phyloP scores from a whole-genome alignment of 768 basidiomycete species.

The Calocybe gangraenosa region DNA sequence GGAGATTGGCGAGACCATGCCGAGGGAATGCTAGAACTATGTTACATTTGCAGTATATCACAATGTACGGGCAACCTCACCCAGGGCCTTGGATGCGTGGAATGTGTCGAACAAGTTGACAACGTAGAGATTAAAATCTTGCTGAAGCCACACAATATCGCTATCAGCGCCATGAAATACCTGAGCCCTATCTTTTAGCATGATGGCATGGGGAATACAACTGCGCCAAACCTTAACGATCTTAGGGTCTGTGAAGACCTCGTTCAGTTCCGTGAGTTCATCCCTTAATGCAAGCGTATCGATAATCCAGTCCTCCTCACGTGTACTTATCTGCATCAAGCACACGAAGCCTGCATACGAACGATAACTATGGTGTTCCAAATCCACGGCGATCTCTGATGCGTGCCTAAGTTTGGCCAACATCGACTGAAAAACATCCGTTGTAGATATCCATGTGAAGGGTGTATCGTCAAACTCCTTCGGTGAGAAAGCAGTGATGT shows the following conservation, averaged over 20 bases:
- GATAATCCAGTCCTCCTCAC: constrained; percentile 82
- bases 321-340: constrained; percentile 87
- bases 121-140: constrained; percentile 90
- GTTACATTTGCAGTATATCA: too few species aligned
- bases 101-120: constrained; percentile 98
- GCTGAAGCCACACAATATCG: constrained; percentile 95
- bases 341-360: constrained; percentile 87
- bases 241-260: constrained; percentile 79
- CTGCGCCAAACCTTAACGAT: constrained; percentile 71
- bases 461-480: constrained; percentile 60
- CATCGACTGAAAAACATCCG: constrained; percentile 53
- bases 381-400: constrained; percentile 87
- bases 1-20: constrained; percentile 78
- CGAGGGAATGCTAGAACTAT: constrained; percentile 63
- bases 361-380: constrained; percentile 91
- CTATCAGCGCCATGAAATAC: constrained; percentile 94
- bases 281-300: constrained; percentile 76
- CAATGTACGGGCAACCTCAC: constrained; percentile 29
- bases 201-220: neutral
- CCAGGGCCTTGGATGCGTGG: constrained; percentile 85
- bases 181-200: constrained; percentile 29
- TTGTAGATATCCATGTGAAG: constrained; percentile 67
- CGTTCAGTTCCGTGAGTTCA: constrained; percentile 70
- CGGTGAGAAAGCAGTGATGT: constrained; percentile 47
- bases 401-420: constrained; percentile 59